These are phyloP conservation scores for Chimonanthus salicifolius DNA, from an alignment of 164 flowering plant genomes.

Conservation along the genomic window DNA sequence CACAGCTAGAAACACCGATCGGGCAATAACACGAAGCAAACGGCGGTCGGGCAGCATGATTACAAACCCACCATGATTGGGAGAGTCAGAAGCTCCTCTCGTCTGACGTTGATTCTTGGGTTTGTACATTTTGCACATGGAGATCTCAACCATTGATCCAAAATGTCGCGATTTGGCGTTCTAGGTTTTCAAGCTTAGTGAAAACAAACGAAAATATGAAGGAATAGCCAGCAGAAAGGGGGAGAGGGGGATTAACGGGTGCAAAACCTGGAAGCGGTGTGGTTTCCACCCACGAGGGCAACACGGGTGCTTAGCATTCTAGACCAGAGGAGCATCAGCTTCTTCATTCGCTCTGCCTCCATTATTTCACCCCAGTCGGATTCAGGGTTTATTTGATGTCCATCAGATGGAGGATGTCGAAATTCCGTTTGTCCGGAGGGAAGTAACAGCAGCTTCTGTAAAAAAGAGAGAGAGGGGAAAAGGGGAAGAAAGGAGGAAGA, in stretches of 20 bases:
- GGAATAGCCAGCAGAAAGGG: not conserved
- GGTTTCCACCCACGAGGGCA: conserved; percentile 96
- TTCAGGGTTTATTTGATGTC: no score
- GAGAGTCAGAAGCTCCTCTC: not conserved
- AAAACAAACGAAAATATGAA: not conserved
- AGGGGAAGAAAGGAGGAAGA: no score
- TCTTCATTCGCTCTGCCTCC: conserved; percentile 55
- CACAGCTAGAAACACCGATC: conserved; percentile 41
- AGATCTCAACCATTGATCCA: not conserved
- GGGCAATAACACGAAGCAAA: conserved; percentile 37
- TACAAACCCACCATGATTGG: conserved; percentile 21
- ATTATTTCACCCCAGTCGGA: conserved; percentile 18
- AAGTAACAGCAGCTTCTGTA: no score
- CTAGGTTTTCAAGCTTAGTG: not conserved
- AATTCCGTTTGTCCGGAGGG: no score
- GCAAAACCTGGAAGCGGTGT: conserved; percentile 92
- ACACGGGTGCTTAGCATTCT: conserved; percentile 40
- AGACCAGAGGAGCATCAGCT: conserved; percentile 54
- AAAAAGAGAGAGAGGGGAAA: no score
- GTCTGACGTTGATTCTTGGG: not conserved
- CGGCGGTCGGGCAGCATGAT: conserved; percentile 34
- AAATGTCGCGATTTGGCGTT: not conserved
- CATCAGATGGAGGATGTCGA: no score
- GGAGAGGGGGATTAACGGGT: conserved; percentile 46
- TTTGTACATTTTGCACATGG: not conserved